Conservation (phyloP, 306 rosid species). For the Castanea sativa region DNA sequence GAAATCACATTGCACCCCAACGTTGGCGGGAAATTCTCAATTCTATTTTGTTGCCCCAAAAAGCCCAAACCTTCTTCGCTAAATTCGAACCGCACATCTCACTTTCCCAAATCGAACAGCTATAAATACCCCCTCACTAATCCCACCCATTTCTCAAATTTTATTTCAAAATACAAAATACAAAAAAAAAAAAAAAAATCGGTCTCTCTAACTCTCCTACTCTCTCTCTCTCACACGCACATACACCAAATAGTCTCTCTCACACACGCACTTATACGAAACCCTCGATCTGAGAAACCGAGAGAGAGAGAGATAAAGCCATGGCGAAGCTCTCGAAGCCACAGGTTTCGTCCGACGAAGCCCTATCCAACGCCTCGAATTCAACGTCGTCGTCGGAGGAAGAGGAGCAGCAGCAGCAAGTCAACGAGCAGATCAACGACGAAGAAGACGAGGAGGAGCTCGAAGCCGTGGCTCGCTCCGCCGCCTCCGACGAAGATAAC, state of each 20-base stretch:
- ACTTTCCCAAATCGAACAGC: conserved; percentile 38
- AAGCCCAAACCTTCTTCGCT: background rate
- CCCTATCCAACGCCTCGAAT: conserved; percentile 43
- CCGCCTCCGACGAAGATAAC: conserved; percentile 59
- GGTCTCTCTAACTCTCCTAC: conserved; percentile 4
- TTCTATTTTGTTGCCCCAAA: conserved; percentile 6
- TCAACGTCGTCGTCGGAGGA: conserved; percentile 32
- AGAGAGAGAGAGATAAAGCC: background rate
- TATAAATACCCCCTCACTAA: conserved; percentile 1
- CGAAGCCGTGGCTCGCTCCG: conserved; percentile 86
- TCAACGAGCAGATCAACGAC: conserved; percentile 63
- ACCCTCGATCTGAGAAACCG: conserved; percentile 53
- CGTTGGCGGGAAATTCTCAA: conserved; percentile 67
- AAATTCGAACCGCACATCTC: conserved; percentile 38
- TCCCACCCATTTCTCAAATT: too few relatives aligned
- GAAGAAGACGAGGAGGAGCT: conserved; percentile 90
- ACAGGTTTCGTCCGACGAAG: conserved; percentile 74
- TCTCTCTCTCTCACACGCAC: background rate
- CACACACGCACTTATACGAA: conserved; percentile 9
- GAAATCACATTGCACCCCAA: conserved; percentile 32
- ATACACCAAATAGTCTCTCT: background rate
- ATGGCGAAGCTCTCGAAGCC: conserved; percentile 69
- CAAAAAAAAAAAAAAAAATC: background rate
- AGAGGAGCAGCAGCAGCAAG: conserved; percentile 56
- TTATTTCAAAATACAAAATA: too few relatives aligned